phyloP scores from a whole-genome alignment of 345 rosid species.

The Trapa incisa region DNA sequence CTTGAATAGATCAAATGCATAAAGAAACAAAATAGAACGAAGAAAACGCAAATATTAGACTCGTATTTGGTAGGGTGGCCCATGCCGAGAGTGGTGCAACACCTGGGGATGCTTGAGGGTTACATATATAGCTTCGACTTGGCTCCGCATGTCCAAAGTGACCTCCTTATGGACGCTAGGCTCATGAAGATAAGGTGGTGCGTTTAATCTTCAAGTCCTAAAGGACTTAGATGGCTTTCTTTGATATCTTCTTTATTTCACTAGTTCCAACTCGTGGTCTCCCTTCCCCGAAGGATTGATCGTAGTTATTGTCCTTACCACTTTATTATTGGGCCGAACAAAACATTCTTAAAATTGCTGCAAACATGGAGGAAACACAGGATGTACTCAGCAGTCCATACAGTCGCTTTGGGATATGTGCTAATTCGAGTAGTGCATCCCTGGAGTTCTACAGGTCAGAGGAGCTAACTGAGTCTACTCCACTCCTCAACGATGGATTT shows the following conservation, averaged over 20 bases:
- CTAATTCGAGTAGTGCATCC: too few relatives aligned
- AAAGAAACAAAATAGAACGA: too few relatives aligned
- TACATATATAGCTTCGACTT: too few relatives aligned
- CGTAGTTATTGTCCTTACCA: conserved; percentile 20
- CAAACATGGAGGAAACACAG: conserved; percentile 26
- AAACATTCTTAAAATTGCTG: conserved; percentile 5
- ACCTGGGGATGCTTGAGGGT: neutral
- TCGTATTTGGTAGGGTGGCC: neutral
- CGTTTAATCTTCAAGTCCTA: conserved; percentile 9
- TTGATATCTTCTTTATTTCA: conserved; percentile 12
- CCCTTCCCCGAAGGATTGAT: conserved; percentile 16
- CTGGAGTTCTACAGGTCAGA: too few relatives aligned
- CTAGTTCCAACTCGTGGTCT: conserved; percentile 6
- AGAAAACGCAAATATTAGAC: too few relatives aligned
- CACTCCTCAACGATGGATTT: too few relatives aligned
- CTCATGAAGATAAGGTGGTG: neutral
- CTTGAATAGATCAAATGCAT: too few relatives aligned
- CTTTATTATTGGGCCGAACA: conserved; percentile 11
- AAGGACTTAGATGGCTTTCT: conserved; percentile 17
- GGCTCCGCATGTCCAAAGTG: too few relatives aligned
- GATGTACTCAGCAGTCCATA: too few relatives aligned
- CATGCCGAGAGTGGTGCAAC: neutral
- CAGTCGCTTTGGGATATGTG: too few relatives aligned
- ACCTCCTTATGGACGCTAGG: too few relatives aligned
- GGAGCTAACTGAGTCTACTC: too few relatives aligned